A percentile compares a stretch with the other conserved stretches of the same genome.
phyloP scores from a whole-genome alignment of 805 yeast species.

The Suhomyces kilbournensis region DNA sequence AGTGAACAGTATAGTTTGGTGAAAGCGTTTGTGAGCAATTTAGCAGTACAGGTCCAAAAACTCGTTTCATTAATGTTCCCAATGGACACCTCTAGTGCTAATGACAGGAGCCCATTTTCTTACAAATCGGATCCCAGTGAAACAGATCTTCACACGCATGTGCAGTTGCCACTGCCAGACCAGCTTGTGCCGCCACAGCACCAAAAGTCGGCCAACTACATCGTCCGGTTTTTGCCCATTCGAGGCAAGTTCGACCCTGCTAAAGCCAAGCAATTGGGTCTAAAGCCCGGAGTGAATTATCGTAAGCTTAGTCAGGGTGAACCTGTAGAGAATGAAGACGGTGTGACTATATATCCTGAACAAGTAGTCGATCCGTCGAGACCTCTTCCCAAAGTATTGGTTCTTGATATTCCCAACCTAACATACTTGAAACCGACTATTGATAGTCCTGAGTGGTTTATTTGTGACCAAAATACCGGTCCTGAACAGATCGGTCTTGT shows the following conservation, averaged over 20 bases:
- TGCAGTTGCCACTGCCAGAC: slow-evolving; percentile 25
- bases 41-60: slow-evolving; percentile 22
- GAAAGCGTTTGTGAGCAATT: not conserved
- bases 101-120: slow-evolving; percentile 35
- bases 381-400: slow-evolving; percentile 54
- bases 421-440: slow-evolving; percentile 39
- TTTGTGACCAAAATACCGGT: slow-evolving; percentile 23
- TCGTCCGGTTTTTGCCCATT: slow-evolving; percentile 61
- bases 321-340: slow-evolving; percentile 55
- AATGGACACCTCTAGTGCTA: slow-evolving; percentile 38
- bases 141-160: slow-evolving; percentile 38
- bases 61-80: slow-evolving; percentile 60
- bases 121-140: slow-evolving; percentile 37
- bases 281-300: slow-evolving; percentile 62
- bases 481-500: slow-evolving; percentile 49
- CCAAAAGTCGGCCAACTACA: slow-evolving; percentile 58
- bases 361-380: slow-evolving; percentile 70
- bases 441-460: slow-evolving; percentile 29
- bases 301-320: slow-evolving; percentile 59
- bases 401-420: slow-evolving; percentile 69
- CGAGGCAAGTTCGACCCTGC: slow-evolving; percentile 74
- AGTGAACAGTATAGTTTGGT: not conserved
- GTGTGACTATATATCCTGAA: slow-evolving; percentile 56
- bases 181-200: slow-evolving; percentile 23
- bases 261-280: slow-evolving; percentile 65